A percentile compares a stretch with the other conserved stretches of the same genome.
Evolutionary conservation across 1,284 basidiomycete species (phyloP).

Genomic region (Trametes sp.): DNA sequence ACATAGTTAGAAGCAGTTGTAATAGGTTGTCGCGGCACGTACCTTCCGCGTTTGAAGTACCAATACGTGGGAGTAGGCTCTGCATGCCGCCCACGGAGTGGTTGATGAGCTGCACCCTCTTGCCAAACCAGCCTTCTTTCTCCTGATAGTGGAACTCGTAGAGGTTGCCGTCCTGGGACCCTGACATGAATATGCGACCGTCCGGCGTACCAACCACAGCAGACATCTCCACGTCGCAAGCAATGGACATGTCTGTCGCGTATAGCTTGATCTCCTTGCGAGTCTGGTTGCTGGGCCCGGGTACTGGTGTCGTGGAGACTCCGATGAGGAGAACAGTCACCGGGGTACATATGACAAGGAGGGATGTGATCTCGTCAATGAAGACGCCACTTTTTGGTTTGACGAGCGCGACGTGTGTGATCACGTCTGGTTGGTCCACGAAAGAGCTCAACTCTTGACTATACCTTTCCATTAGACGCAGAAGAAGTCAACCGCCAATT

Average conservation of each 20-base stretch:
- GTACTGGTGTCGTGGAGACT: constrained; percentile 65
- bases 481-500: background rate
- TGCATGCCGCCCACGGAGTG: constrained; percentile 80
- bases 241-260: constrained; percentile 85
- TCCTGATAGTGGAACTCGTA: constrained; percentile 96
- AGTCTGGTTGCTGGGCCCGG: constrained; percentile 53
- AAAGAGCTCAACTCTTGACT: constrained; percentile 90
- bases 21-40: background rate
- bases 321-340: constrained; percentile 88
- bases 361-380: constrained; percentile 89
- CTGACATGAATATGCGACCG: constrained; percentile 93
- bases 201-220: constrained; percentile 81
- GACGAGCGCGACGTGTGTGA: constrained; percentile 86
- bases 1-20: constrained; percentile 15
- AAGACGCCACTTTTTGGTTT: constrained; percentile 86
- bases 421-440: constrained; percentile 91
- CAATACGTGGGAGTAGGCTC: constrained; percentile 74
- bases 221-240: constrained; percentile 85
- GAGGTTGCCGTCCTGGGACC: constrained; percentile 85
- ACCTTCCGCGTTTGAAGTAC: constrained; percentile 69
- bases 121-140: constrained; percentile 93
- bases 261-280: constrained; percentile 87
- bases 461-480: background rate
- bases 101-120: constrained; percentile 83
- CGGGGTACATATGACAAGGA: constrained; percentile 92